Conservation (phyloP, 129 eudicot genomes). For the Tanacetum coccineum region DNA sequence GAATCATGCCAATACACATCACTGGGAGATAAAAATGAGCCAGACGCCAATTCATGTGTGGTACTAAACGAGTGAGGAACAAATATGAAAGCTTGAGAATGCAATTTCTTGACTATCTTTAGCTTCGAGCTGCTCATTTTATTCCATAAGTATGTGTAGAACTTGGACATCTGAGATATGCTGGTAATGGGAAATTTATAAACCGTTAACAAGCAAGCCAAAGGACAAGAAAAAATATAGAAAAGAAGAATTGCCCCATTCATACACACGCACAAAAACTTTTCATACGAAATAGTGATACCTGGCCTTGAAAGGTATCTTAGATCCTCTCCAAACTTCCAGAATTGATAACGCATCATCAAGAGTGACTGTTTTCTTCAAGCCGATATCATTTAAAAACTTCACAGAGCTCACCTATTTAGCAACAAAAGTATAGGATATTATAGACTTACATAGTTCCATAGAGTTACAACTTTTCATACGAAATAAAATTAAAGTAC, state of each 20-base stretch:
- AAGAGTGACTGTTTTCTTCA: slow-evolving; percentile 48
- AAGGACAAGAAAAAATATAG: slow-evolving; percentile 16
- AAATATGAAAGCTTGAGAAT: slow-evolving; percentile 16
- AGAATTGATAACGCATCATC: slow-evolving; percentile 54
- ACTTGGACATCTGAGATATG: slow-evolving; percentile 64
- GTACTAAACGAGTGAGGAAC: slow-evolving; percentile 5
- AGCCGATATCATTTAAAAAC: slow-evolving; percentile 50
- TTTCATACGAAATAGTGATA: slow-evolving; percentile 18
- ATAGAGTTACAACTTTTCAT: too few relatives aligned
- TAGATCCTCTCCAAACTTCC: slow-evolving; percentile 46
- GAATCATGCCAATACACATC: slow-evolving; percentile 74
- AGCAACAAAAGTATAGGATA: slow-evolving; percentile 29
- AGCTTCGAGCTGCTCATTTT: slow-evolving; percentile 44
- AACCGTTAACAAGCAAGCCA: slow-evolving; percentile 8
- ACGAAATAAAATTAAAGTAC: not conserved
- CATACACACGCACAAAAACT: not conserved
- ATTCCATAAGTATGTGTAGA: slow-evolving; percentile 58
- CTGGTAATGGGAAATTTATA: slow-evolving; percentile 28
- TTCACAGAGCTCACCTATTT: slow-evolving; percentile 56
- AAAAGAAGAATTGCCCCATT: too few relatives aligned
- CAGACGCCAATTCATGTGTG: slow-evolving; percentile 44
- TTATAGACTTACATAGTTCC: too few relatives aligned
- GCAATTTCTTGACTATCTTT: slow-evolving; percentile 42
- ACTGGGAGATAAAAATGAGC: slow-evolving; percentile 49
- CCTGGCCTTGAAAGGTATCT: slow-evolving; percentile 52